A percentile compares a stretch with the other conserved stretches of the same genome.
phyloP scores from a whole-genome alignment of 371 early-diverging fungal species.

The Lichtheimia corymbifera region DNA sequence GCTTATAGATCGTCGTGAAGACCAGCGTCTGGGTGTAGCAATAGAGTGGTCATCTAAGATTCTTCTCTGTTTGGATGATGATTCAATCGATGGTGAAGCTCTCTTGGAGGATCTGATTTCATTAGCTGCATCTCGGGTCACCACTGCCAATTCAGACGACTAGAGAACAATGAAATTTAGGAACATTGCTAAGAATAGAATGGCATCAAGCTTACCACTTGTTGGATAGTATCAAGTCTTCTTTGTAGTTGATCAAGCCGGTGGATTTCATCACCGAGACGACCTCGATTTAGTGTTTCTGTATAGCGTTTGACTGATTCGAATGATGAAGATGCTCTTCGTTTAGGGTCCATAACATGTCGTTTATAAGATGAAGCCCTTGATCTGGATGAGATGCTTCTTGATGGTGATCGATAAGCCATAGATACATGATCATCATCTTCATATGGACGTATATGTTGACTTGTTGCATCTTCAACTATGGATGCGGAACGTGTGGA shows the following conservation, averaged over 20 bases:
- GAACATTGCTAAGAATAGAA: not conserved
- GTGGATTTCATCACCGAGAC: not conserved
- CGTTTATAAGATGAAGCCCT: not conserved
- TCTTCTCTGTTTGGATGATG: too few relatives aligned
- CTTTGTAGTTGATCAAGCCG: conserved; percentile 6
- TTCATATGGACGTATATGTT: not conserved
- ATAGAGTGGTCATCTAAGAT: too few relatives aligned
- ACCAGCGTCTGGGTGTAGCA: too few relatives aligned
- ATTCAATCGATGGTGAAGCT: too few relatives aligned
- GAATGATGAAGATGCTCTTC: not conserved
- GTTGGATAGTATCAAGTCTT: conserved; percentile 2
- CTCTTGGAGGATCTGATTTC: too few relatives aligned
- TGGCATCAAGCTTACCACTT: not conserved
- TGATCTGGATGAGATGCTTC: not conserved
- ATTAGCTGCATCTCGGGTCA: too few relatives aligned
- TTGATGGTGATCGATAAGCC: not conserved
- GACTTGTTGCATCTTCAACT: not conserved
- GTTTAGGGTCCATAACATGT: not conserved
- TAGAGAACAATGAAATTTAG: not conserved
- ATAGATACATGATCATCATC: not conserved
- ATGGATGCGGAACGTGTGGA: not conserved
- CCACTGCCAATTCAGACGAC: not conserved
- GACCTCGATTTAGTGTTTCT: not conserved
- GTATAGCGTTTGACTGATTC: too few relatives aligned
- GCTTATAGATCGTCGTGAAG: too few relatives aligned